Evolutionary conservation across 2,329 filamentous ascomycete genomes (phyloP), one percentile per base, ranked within the genome.

Genomic region (Nigrospora osmanthi): DNA sequence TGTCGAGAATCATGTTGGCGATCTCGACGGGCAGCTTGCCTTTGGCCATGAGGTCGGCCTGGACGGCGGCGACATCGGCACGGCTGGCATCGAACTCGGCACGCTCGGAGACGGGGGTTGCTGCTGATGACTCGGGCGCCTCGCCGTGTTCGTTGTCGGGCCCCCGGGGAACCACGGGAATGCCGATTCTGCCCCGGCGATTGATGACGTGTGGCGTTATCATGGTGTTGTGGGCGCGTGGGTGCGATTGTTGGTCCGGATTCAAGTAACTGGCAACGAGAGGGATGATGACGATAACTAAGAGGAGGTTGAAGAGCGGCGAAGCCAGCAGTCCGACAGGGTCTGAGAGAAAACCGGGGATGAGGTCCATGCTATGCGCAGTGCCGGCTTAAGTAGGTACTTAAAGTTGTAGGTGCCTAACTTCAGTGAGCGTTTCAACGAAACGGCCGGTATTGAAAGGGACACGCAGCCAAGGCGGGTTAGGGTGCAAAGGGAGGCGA

Each of bases 1-100:
- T 57, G 53, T 84, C 79, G 44, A 83, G 59, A 38, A 84, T 70
- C 38, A 60, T 57, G 53, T 82, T 72, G 34, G 80, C 63, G 0
- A 84, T 47, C 48, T 83, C 80, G 2, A 66, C 58, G 0, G 80
- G 80, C 2, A 83, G 61, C 3, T 57, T 57, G 7, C 62, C 59
- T 11, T 59, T 63, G 43, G 66, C 64, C 23, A 54, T 55, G n/a
- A 83, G 56, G 57, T 76, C 67, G 12, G 65, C 54, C 43, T 74
- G 75, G 11, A 72, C 68, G 1, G 72, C 57, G 3, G 70, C 49
- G 1, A 81, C 70, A 55, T 83, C 77, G 35, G 50, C 46, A 4
- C 54, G 54, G 17, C 38, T 53, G 11, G 50, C 40, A n/a, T 57
- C 49, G 42, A 51, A 54, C 15, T 44, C 37, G 31, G 37, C 33